phyloP scores from a whole-genome alignment of 176 grass and related monocot species.

The Phoenix dactylifera region DNA sequence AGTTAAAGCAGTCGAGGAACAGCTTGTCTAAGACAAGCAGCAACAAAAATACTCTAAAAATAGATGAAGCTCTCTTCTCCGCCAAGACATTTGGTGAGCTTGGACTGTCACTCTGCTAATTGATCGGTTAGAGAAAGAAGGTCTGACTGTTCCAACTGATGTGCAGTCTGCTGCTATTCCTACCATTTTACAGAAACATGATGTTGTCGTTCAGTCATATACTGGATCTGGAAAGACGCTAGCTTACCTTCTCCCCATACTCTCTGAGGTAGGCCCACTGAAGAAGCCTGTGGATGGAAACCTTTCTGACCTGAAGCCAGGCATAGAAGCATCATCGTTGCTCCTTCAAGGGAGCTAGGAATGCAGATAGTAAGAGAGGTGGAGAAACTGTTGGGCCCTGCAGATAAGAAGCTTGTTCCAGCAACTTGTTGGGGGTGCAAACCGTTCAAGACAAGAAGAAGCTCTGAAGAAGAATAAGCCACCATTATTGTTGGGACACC shows the following conservation, averaged over 20 bases:
- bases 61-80: constrained; percentile 79
- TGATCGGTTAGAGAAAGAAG: constrained; percentile 43
- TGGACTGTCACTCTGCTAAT: constrained; percentile 61
- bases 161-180: constrained; percentile 80
- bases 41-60: constrained; percentile 37
- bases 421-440: constrained; percentile 86
- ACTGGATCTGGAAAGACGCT: constrained; percentile 87
- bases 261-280: constrained; percentile 64
- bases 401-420: constrained; percentile 80
- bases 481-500: constrained; percentile 78
- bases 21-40: neutral
- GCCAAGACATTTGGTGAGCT: constrained; percentile 77
- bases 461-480: constrained; percentile 88
- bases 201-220: constrained; percentile 80
- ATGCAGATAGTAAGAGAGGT: constrained; percentile 96
- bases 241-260: constrained; percentile 77
- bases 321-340: constrained; percentile 76
- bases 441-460: constrained; percentile 83
- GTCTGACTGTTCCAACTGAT: constrained; percentile 69
- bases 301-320: constrained; percentile 41
- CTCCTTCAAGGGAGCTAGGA: constrained; percentile 87
- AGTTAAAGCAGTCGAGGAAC: constrained; percentile 22
- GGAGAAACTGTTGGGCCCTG: constrained; percentile 59
- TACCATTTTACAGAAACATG: constrained; percentile 65
- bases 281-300: constrained; percentile 38